phyloP scores from a whole-genome alignment of 1,284 basidiomycete species.

The Flammula alnicola region DNA sequence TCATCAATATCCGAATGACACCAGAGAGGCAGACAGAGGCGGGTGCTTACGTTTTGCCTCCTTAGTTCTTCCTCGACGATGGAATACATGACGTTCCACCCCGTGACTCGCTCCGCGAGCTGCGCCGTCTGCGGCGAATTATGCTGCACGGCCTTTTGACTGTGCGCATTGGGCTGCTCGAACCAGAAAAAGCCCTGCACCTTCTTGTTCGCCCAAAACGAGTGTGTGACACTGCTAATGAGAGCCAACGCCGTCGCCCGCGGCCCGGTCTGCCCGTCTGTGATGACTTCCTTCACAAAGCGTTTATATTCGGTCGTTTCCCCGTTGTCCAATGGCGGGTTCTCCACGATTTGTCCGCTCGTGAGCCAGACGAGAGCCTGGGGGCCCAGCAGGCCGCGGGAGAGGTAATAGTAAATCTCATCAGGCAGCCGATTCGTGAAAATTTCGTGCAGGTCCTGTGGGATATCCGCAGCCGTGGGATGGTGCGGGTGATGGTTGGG shows the following conservation, averaged over 20 bases:
- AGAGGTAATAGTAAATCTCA: slow-evolving; percentile 96
- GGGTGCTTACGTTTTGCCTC: slow-evolving; percentile 86
- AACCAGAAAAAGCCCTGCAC: slow-evolving; percentile 82
- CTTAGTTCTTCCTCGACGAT: slow-evolving; percentile 94
- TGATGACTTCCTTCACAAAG: slow-evolving; percentile 95
- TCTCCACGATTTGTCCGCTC: slow-evolving; percentile 83
- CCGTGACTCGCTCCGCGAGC: slow-evolving; percentile 84
- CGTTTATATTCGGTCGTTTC: slow-evolving; percentile 94
- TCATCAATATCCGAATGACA: slow-evolving; percentile 16
- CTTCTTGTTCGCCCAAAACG: slow-evolving; percentile 80
- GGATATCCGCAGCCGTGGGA: slow-evolving; percentile 86
- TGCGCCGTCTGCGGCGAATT: slow-evolving; percentile 81
- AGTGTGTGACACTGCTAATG: slow-evolving; percentile 76
- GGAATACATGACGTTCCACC: slow-evolving; percentile 91
- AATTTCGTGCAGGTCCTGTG: slow-evolving; percentile 91
- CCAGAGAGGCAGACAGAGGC: slow-evolving; percentile 13
- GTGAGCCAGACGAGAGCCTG: slow-evolving; percentile 92
- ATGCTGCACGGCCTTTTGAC: slow-evolving; percentile 69
- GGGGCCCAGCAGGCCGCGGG: slow-evolving; percentile 87
- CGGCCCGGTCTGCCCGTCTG: slow-evolving; percentile 90
- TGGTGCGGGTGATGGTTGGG: slow-evolving; percentile 64
- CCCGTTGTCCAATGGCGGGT: slow-evolving; percentile 92
- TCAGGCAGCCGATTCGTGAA: slow-evolving; percentile 96
- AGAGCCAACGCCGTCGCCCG: slow-evolving; percentile 90
- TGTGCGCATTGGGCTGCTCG: slow-evolving; percentile 57